Evolutionary conservation across 2,329 filamentous ascomycete genomes (phyloP).

Genomic region (Aspergillus sp.): DNA sequence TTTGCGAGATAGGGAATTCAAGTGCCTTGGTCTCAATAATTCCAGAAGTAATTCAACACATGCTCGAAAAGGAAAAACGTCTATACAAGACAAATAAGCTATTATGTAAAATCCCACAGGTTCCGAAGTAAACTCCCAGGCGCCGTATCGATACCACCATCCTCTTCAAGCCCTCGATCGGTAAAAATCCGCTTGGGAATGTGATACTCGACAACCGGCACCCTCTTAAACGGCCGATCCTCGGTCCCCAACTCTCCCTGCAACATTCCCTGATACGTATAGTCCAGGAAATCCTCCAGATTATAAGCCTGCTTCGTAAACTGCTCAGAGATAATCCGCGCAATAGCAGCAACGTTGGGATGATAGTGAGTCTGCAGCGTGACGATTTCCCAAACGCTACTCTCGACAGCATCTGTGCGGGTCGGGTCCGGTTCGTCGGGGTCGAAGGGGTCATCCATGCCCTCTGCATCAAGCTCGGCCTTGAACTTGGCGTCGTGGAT

Average conservation of each 20-base stretch:
- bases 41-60: neutral
- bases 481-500: slow-evolving; percentile 53
- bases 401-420: slow-evolving; percentile 80
- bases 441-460: slow-evolving; percentile 69
- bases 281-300: slow-evolving; percentile 94
- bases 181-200: slow-evolving; percentile 80
- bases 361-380: slow-evolving; percentile 91
- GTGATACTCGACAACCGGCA: slow-evolving; percentile 84
- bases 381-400: slow-evolving; percentile 89
- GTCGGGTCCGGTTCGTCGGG: slow-evolving; percentile 72
- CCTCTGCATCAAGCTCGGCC: slow-evolving; percentile 54
- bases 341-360: slow-evolving; percentile 89
- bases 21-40: neutral
- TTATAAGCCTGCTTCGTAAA: slow-evolving; percentile 95
- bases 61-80: neutral
- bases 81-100: slow-evolving; percentile 2
- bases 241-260: slow-evolving; percentile 63
- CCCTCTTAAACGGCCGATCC: slow-evolving; percentile 73
- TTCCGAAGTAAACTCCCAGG: slow-evolving; percentile 30
- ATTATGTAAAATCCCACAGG: slow-evolving; percentile 32
- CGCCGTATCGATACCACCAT: slow-evolving; percentile 33
- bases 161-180: slow-evolving; percentile 33
- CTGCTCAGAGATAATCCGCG: slow-evolving; percentile 90
- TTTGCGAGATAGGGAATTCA: too few species aligned
- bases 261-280: slow-evolving; percentile 72